A percentile compares a stretch with the other conserved stretches of the same genome.
Conservation (phyloP, 2,329 filamentous ascomycete species). For the Rutstroemia sp. region DNA sequence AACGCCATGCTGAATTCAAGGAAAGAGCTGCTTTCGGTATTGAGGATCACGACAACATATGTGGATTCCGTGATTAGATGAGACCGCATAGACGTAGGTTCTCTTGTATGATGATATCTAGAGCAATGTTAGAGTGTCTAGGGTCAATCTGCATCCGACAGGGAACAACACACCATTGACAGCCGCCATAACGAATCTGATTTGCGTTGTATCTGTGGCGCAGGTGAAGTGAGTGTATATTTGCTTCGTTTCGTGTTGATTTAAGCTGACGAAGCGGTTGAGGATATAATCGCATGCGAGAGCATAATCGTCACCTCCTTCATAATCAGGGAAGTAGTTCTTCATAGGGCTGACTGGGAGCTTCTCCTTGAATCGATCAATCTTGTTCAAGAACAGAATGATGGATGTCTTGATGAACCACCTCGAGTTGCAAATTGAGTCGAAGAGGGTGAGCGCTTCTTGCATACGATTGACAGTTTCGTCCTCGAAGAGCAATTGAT, state of each 20-base stretch:
- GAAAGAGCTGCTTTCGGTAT: constrained; percentile 11
- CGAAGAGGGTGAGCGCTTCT: constrained; percentile 78
- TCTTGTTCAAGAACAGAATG: constrained; percentile 86
- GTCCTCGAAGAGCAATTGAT: constrained; percentile 93
- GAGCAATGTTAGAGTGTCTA: constrained; percentile 41
- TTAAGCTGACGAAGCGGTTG: constrained; percentile 95
- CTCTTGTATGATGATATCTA: constrained; percentile 99
- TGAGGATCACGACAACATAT: neutral
- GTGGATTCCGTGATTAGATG: constrained; percentile 52
- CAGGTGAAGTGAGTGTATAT: constrained; percentile 99
- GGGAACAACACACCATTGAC: too few relatives aligned
- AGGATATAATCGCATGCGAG: constrained; percentile 98
- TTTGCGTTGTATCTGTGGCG: constrained; percentile 97
- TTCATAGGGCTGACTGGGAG: constrained; percentile 75
- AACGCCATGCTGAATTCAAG: constrained; percentile 27
- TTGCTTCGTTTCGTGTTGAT: constrained; percentile 99
- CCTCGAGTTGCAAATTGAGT: constrained; percentile 80
- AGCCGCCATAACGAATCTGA: constrained; percentile 98
- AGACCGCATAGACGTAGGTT: constrained; percentile 95
- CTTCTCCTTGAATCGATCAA: constrained; percentile 84
- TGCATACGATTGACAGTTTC: constrained; percentile 96
- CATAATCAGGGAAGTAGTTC: constrained; percentile 85
- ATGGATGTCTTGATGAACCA: constrained; percentile 90
- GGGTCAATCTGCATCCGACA: too few relatives aligned
- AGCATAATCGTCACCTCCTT: constrained; percentile 91